Base-by-base conservation (phyloP, 2,329 filamentous ascomycete species). In the Fusarium avenaceum region DNA sequence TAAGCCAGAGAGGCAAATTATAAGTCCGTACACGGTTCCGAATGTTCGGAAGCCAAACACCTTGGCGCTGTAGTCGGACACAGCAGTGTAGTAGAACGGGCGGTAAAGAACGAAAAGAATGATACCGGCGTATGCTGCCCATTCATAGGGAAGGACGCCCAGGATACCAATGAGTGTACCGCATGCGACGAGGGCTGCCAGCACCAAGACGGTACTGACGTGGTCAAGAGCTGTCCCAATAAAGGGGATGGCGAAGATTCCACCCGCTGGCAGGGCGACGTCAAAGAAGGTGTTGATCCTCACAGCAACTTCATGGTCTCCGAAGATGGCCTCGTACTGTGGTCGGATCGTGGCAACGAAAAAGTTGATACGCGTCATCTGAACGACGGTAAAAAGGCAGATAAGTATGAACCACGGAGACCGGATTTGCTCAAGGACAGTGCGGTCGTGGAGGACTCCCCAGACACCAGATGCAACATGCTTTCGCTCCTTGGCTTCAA, bases 41-140 rank as follows among this genome's bases (percentile, higher is more conserved):
- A 97, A 97, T 0, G 93, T 97, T 63, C 89, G 86, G 80, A 97
- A 97, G 17, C 94, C 94, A 76, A 97, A 97, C 35, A 97, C 93
- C 80, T 97, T 97, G 63, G 93, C 93, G 20, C 89, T 87, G 78
- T 96, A 97, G 80, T 97, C 94, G 60, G 91, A 95, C 59, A 97
- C 92, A 9, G 93, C 89, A 1, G 93, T 96, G 81, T 97, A 97
- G 80, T 97, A 97, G 30, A 97, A 89, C 0, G 94, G 94, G 0
- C 94, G 88, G 74, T 96, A 94, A 22, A 97, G 79, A 13, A 96
- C 92, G 75, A 97, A 97, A 11, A 97, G 85, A 45, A 84, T 81
- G 53, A 97, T 83, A 70, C 94, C 94, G 15, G 85, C 83, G 72
- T 97, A 96, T 0, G 90, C 92, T 2, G 90, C 89, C 86, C 89